phyloP scores from a whole-genome alignment of 2,329 filamentous ascomycete species.

The Hortaea werneckii region DNA sequence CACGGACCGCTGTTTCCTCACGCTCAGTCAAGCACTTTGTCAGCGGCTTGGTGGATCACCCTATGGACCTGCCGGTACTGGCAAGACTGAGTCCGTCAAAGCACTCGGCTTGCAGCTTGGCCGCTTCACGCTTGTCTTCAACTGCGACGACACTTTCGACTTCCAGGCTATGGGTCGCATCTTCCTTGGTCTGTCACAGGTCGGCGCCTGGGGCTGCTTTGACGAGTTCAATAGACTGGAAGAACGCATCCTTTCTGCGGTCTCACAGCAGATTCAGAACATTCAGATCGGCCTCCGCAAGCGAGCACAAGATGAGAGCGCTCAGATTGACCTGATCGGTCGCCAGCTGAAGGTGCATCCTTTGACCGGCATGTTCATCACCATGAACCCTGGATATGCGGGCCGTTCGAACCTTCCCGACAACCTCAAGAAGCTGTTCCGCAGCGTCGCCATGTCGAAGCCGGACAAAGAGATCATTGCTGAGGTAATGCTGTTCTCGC shows the following conservation, averaged over 20 bases:
- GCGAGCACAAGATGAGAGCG: conserved; percentile 66
- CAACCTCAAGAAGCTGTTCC: conserved; percentile 98
- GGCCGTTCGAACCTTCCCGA: conserved; percentile 96
- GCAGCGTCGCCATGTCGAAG: conserved; percentile 99
- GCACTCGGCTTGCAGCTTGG: conserved; percentile 92
- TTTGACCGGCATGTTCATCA: conserved; percentile 98
- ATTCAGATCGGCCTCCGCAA: conserved; percentile 93
- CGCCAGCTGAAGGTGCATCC: conserved; percentile 80
- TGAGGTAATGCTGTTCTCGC: conserved; percentile 99
- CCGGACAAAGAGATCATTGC: conserved; percentile 99
- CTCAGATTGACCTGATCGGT: conserved; percentile 89
- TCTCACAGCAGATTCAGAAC: conserved; percentile 98
- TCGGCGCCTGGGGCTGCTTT: conserved; percentile 98
- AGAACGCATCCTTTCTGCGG: conserved; percentile 91
- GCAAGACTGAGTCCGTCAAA: conserved; percentile 98
- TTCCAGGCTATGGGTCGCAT: conserved; percentile 99
- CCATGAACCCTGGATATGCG: conserved; percentile 99
- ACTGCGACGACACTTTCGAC: conserved; percentile 98
- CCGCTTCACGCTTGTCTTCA: conserved; percentile 96
- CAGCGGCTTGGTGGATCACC: conserved; percentile 93
- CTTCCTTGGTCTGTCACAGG: conserved; percentile 97
- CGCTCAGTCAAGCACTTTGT: conserved; percentile 88
- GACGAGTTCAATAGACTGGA: conserved; percentile 99
- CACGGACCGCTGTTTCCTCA: conserved; percentile 96
- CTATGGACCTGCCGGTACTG: conserved; percentile 93